phyloP scores from a whole-genome alignment of 1,284 basidiomycete genomes.

The Lignosus rhinocerotis region DNA sequence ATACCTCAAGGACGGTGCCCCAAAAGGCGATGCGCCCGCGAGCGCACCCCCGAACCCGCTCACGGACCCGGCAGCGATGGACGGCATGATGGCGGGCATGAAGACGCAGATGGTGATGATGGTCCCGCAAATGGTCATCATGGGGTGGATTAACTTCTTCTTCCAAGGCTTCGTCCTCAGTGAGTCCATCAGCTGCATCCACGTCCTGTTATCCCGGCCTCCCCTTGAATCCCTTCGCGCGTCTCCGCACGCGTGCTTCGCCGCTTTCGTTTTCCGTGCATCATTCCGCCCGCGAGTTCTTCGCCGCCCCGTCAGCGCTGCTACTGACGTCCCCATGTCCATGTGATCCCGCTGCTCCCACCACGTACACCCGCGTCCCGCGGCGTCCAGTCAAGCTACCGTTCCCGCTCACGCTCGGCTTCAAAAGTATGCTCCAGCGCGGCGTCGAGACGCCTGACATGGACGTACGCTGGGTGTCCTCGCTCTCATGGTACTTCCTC shows the following conservation, averaged over 20 bases:
- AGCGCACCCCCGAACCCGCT: conserved; percentile 71
- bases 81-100: conserved; percentile 98
- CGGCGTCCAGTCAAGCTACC: conserved; percentile 82
- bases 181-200: conserved; percentile 46
- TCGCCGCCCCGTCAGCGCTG: background rate
- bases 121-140: conserved; percentile 97
- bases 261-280: conserved; percentile 1
- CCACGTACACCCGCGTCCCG: background rate
- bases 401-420: conserved; percentile 95
- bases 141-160: conserved; percentile 99
- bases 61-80: conserved; percentile 90
- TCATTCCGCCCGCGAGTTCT: background rate
- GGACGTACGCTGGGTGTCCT: conserved; percentile 99
- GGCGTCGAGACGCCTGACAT: conserved; percentile 96
- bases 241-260: background rate
- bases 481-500: conserved; percentile 98
- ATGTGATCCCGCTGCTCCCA: conserved; percentile 9
- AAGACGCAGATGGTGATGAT: conserved; percentile 99
- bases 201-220: background rate
- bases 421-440: conserved; percentile 98
- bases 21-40: conserved; percentile 58
- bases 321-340: background rate
- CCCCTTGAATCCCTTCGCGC: background rate
- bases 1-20: conserved; percentile 84
- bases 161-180: conserved; percentile 98